Evolutionary conservation across 2,329 filamentous ascomycete species (phyloP), one percentile per base, ranked within the genome.

Genomic region (Byssothecium circinans): DNA sequence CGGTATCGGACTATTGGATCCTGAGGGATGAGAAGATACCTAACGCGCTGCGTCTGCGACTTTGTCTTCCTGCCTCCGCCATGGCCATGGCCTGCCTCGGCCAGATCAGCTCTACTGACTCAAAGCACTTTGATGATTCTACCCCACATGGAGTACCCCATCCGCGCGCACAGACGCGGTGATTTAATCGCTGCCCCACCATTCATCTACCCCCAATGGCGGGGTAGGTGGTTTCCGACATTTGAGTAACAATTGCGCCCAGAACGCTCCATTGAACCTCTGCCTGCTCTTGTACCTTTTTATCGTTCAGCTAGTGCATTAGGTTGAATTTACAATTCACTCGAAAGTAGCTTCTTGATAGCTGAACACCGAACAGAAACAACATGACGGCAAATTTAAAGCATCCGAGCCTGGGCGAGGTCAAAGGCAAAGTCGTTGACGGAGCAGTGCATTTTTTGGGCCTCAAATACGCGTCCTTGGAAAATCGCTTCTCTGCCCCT

Each of bases 381-480:
- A 20, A 27, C 17, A 65, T 67, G 62, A 46, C 57, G 10, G 52
- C 53, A 14, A 55, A 41, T 20, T 52, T 62, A 20, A 42, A 57
- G 8, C 65, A 68, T 46, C 6, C 39, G 18, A 33, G 49, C 4
- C 43, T 68, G 1, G 65, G 65, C 12, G 45, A 60, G 22, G n/a
- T 68, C 12, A 54, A 57, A 19, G 65, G 62, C n/a, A 62, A 61
- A 18, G 18, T 27, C 4, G 45, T 52, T 25, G 53, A 65, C 37
- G 61, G 60, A 3, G 58, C 67, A 3, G 53, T 53, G 2, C 69
- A 72, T 41, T 73, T 70, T 33, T 57, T 69, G 2, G 71, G 71
- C 11, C 43, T 74, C 15, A 69, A 70, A 48, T 74, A 73, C 56
- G 72, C 69, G 3, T 68, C 65, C 0, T 42, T 74, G 20, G 52